phyloP scores from a whole-genome alignment of 2,329 filamentous ascomycete species.

The Pleoardoris graminearum region DNA sequence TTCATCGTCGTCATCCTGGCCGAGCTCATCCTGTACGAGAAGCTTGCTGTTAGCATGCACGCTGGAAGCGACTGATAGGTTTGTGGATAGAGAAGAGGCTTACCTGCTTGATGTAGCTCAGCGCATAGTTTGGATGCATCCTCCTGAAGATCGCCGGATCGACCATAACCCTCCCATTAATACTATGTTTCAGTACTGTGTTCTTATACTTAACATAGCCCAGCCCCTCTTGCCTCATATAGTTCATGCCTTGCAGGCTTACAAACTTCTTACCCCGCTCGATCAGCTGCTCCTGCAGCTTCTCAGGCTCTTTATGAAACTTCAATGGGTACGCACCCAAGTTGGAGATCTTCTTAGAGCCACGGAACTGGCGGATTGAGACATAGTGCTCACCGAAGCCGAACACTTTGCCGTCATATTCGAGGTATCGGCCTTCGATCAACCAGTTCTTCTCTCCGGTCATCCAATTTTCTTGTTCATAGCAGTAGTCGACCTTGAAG shows the following conservation, averaged over 20 bases:
- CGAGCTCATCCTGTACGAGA: constrained; percentile 59
- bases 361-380: constrained; percentile 76
- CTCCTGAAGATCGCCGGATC: constrained; percentile 80
- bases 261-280: constrained; percentile 86
- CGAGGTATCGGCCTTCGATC: constrained; percentile 77
- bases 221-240: constrained; percentile 80
- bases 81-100: background rate
- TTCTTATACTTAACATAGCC: constrained; percentile 84
- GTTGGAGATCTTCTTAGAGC: constrained; percentile 79
- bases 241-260: constrained; percentile 77
- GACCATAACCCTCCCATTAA: constrained; percentile 86
- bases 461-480: constrained; percentile 69
- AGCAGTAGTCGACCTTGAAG: constrained; percentile 78
- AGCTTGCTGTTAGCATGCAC: background rate
- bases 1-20: constrained; percentile 56
- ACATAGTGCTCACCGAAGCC: constrained; percentile 72
- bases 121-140: constrained; percentile 82
- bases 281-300: constrained; percentile 68
- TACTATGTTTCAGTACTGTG: constrained; percentile 74
- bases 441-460: constrained; percentile 75
- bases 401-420: constrained; percentile 86
- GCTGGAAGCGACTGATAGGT: background rate
- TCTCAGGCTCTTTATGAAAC: constrained; percentile 74
- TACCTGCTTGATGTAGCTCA: constrained; percentile 69
- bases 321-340: constrained; percentile 75